phyloP scores from a whole-genome alignment of 2,329 filamentous ascomycete genomes.

The Aspergillus sp. region DNA sequence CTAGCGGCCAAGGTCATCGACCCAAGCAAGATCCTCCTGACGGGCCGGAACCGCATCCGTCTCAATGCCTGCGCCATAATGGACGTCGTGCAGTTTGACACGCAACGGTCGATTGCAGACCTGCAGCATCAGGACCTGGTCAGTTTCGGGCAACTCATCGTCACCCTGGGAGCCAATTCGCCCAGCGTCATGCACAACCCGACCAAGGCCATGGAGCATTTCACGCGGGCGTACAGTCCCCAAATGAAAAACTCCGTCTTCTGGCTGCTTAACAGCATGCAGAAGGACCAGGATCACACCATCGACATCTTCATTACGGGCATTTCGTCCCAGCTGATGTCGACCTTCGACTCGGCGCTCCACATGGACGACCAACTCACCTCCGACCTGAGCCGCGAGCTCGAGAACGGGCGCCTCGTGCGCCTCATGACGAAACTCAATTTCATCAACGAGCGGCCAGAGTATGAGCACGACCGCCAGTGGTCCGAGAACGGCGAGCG shows the following conservation, averaged over 20 bases:
- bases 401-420: conserved; percentile 85
- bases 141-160: conserved; percentile 77
- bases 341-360: conserved; percentile 73
- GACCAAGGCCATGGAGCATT: conserved; percentile 70
- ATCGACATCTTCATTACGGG: conserved; percentile 77
- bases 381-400: conserved; percentile 70
- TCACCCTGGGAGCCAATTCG: conserved; percentile 75
- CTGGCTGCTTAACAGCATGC: conserved; percentile 74
- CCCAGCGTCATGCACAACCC: conserved; percentile 60
- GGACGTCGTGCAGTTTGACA: conserved; percentile 83
- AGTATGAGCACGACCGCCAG: conserved; percentile 71
- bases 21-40: conserved; percentile 83
- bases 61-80: conserved; percentile 85
- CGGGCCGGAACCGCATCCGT: conserved; percentile 84
- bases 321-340: conserved; percentile 74
- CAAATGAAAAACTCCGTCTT: conserved; percentile 76
- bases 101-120: conserved; percentile 65
- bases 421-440: conserved; percentile 81
- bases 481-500: conserved; percentile 94
- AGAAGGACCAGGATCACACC: conserved; percentile 61
- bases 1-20: conserved; percentile 85
- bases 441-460: conserved; percentile 83
- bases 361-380: conserved; percentile 74
- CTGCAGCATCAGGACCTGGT: conserved; percentile 85
- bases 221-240: conserved; percentile 72